phyloP scores from a whole-genome alignment of 1,284 basidiomycete species.

The Sanghuangporus sanghuang region DNA sequence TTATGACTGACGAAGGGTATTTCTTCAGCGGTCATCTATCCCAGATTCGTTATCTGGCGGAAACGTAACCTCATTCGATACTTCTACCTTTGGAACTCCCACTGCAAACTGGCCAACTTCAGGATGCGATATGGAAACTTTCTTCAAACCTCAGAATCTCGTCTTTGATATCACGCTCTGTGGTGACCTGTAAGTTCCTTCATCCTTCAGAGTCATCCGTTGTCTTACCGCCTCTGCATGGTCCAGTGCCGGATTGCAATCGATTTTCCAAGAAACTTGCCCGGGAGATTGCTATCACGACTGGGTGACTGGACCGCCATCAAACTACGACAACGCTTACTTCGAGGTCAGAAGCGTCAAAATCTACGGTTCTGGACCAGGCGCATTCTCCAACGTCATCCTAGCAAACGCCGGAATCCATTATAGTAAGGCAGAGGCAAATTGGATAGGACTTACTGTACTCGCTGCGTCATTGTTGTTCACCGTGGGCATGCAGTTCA shows the following conservation, averaged over 20 bases:
- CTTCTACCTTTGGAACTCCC: conserved; percentile 58
- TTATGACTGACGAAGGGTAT: neutral
- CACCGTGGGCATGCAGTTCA: neutral
- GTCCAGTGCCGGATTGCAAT: conserved; percentile 40
- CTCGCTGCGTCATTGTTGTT: conserved; percentile 1
- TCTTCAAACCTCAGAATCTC: conserved; percentile 62
- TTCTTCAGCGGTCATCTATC: conserved; percentile 45
- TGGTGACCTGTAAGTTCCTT: conserved; percentile 46
- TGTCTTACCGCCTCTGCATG: conserved; percentile 25
- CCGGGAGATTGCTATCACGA: conserved; percentile 64
- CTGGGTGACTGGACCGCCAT: conserved; percentile 65
- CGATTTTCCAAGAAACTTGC: conserved; percentile 61
- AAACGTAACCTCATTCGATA: conserved; percentile 57
- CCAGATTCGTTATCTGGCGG: conserved; percentile 45
- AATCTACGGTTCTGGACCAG: conserved; percentile 18
- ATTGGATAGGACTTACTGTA: conserved; percentile 1
- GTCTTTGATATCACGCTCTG: conserved; percentile 77
- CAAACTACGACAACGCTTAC: conserved; percentile 65
- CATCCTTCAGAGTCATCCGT: neutral
- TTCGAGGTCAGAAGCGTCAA: conserved; percentile 67
- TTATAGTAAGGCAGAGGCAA: neutral
- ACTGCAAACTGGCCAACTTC: conserved; percentile 61
- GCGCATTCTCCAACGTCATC: conserved; percentile 5
- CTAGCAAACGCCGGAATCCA: conserved; percentile 1
- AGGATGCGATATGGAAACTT: conserved; percentile 53